Evolutionary conservation across 1,284 basidiomycete species (phyloP).

Genomic region (Paramarasmius palmivorus): DNA sequence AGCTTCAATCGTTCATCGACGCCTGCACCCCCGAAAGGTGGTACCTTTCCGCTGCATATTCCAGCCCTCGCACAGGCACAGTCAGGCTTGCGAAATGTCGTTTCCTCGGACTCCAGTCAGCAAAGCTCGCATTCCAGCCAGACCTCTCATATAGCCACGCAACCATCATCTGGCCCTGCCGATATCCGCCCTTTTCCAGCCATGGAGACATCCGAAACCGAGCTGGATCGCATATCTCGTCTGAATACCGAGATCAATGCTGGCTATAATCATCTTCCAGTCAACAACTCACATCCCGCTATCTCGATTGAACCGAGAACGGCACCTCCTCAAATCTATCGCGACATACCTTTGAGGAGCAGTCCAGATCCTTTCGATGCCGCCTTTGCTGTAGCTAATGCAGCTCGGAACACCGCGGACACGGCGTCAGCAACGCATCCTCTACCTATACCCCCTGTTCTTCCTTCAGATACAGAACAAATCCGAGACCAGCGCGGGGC

Average conservation of each 20-base stretch:
- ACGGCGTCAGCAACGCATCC: too few species aligned
- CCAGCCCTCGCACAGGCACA: constrained; percentile 27
- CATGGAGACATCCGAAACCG: constrained; percentile 2
- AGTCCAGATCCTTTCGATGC: constrained; percentile 3
- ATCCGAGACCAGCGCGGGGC: too few species aligned
- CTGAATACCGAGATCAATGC: constrained; percentile 12
- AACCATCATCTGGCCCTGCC: neutral
- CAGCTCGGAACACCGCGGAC: too few species aligned
- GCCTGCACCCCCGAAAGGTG: constrained; percentile 10
- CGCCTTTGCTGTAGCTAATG: too few species aligned
- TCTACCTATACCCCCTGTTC: too few species aligned
- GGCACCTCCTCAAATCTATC: constrained; percentile 1
- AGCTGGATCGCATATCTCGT: constrained; percentile 10
- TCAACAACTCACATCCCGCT: neutral
- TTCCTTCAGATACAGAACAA: too few species aligned
- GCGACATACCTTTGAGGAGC: constrained; percentile 4
- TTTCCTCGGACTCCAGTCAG: constrained; percentile 8
- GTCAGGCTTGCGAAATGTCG: constrained; percentile 24
- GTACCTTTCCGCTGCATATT: constrained; percentile 22
- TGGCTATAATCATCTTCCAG: constrained; percentile 1
- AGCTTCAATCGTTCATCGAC: constrained; percentile 15
- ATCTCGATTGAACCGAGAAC: neutral
- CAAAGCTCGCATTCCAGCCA: neutral
- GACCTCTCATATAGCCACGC: neutral
- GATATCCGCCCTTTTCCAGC: neutral